These are phyloP conservation scores for Epichloe coenophiala DNA, from an alignment of 2,329 filamentous ascomycete species.

Conservation along the genomic window DNA sequence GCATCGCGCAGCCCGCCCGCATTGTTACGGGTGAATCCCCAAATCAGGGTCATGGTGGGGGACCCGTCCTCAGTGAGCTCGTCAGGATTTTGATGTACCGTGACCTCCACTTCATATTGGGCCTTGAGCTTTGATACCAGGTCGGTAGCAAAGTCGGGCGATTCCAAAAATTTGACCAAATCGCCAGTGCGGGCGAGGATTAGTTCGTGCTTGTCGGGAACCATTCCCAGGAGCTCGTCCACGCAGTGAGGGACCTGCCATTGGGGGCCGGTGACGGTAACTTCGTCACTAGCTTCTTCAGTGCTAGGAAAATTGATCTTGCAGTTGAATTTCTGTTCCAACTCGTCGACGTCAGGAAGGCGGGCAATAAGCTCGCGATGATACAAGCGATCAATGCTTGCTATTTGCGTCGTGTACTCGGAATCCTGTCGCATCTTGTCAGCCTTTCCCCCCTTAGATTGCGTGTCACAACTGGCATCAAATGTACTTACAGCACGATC, in stretches of 20 bases:
- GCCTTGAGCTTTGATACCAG: constrained; percentile 72
- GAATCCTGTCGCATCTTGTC: constrained; percentile 50
- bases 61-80: constrained; percentile 43
- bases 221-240: constrained; percentile 94
- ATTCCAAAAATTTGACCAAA: constrained; percentile 74
- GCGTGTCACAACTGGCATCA: not conserved
- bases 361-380: constrained; percentile 87
- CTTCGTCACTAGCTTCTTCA: constrained; percentile 90
- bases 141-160: constrained; percentile 66
- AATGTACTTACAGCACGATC: constrained; percentile 62
- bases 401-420: constrained; percentile 88
- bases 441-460: not conserved
- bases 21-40: constrained; percentile 91
- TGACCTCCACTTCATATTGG: constrained; percentile 84
- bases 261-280: constrained; percentile 90
- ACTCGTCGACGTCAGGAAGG: constrained; percentile 76
- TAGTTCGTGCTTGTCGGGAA: constrained; percentile 89
- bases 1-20: constrained; percentile 90
- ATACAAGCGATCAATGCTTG: constrained; percentile 87
- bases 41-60: constrained; percentile 50
- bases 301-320: constrained; percentile 98
- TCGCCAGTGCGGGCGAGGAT: constrained; percentile 64
- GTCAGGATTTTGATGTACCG: constrained; percentile 51
- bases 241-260: constrained; percentile 97
- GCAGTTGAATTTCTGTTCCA: constrained; percentile 99